phyloP scores from a whole-genome alignment of 2,329 filamentous ascomycete genomes.

The Diaporthe sp. region DNA sequence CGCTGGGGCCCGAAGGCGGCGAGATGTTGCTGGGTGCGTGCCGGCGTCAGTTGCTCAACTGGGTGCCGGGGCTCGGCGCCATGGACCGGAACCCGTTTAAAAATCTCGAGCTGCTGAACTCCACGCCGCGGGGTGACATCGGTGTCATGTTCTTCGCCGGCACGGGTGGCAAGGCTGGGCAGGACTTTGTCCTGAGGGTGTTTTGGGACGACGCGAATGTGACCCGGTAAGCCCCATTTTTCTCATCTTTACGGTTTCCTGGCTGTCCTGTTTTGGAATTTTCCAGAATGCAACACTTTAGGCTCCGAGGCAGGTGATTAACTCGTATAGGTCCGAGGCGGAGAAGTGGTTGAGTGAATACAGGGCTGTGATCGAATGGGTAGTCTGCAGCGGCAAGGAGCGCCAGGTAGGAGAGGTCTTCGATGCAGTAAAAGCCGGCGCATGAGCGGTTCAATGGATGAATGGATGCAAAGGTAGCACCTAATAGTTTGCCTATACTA shows the following conservation, averaged over 20 bases:
- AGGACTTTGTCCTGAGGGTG: background rate
- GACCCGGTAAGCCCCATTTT: background rate
- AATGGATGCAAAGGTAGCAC: background rate
- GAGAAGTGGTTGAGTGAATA: background rate
- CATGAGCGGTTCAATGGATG: background rate
- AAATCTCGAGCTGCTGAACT: background rate
- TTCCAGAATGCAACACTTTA: background rate
- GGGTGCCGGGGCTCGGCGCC: background rate
- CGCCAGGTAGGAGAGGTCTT: background rate
- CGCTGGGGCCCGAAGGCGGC: background rate
- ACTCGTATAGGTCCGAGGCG: background rate
- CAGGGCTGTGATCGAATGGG: background rate
- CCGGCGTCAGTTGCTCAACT: background rate
- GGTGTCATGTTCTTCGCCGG: background rate
- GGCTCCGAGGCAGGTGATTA: background rate
- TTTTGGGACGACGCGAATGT: conserved; percentile 3
- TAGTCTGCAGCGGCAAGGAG: background rate
- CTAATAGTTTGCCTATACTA: no score
- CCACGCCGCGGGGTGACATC: background rate
- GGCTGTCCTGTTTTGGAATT: background rate
- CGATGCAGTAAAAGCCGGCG: background rate
- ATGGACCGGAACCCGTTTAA: background rate
- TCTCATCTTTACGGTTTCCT: background rate
- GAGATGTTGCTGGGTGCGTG: background rate
- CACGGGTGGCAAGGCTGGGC: background rate